phyloP scores from a whole-genome alignment of 495 filamentous ascomycete species.

The Penicillium psychrofluorescens region DNA sequence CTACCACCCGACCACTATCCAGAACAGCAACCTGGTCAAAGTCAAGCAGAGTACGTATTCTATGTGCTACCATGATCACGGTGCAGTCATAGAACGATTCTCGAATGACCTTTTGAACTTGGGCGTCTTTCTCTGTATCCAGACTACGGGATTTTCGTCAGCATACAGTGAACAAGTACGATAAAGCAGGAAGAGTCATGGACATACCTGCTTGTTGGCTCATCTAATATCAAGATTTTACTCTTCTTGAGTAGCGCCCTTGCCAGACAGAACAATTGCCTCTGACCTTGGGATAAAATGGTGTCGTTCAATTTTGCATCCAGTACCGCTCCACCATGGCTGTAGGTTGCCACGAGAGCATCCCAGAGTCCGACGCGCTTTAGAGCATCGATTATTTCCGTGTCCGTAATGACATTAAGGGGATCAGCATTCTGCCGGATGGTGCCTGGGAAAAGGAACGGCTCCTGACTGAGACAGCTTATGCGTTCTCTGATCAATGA shows the following conservation, averaged over 20 bases:
- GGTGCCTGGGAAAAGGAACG: slow-evolving; percentile 50
- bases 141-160: slow-evolving; percentile 79
- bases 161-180: not conserved
- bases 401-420: slow-evolving; percentile 13
- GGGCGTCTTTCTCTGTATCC: slow-evolving; percentile 76
- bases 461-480: slow-evolving; percentile 52
- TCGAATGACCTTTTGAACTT: slow-evolving; percentile 79
- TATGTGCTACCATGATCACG: slow-evolving; percentile 81
- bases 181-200: not conserved
- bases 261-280: slow-evolving; percentile 52
- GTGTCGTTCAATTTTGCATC: slow-evolving; percentile 13
- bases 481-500: slow-evolving; percentile 41
- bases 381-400: slow-evolving; percentile 34
- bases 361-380: slow-evolving; percentile 24
- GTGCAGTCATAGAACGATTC: slow-evolving; percentile 62
- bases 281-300: slow-evolving; percentile 48
- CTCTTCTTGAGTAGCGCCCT: slow-evolving; percentile 43
- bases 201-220: slow-evolving; percentile 37
- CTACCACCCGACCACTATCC: slow-evolving; percentile 66
- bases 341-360: not conserved
- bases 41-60: slow-evolving; percentile 77
- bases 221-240: slow-evolving; percentile 36
- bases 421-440: slow-evolving; percentile 51
- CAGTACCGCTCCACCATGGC: slow-evolving; percentile 44
- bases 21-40: slow-evolving; percentile 85